Evolutionary conservation across 306 rosid genomes (phyloP), one percentile per base, ranked within the genome.

Genomic region (Sicyos baderoa): DNA sequence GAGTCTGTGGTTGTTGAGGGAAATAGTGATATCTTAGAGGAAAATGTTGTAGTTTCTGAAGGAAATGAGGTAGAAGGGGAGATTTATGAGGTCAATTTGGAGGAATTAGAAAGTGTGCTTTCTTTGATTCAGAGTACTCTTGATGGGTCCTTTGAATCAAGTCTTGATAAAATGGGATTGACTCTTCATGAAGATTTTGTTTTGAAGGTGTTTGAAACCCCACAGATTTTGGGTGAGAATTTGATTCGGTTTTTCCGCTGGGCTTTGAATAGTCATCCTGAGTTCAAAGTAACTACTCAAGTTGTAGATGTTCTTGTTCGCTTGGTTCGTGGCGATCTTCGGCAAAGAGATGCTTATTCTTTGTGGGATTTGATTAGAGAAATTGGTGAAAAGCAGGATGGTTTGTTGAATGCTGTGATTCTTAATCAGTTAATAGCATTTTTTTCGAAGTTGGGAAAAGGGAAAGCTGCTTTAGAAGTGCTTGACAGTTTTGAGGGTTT

Each of bases 331-430:
- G 9, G 68, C 14, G 71, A 48, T 57, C 71, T 59, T 11, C 81
- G 54, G 61, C 84, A 73, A 79, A 81, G 77, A 64, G 79, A 68
- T 22, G 67, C 84, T 2, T 86, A 81, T 70, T 56, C 72, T 54
- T 56, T 89, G 66, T 92, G 93, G 97, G 91, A 83, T 72, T 82
- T 89, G 70, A 78, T 87, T 42, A 82, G 74, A 79, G 86, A 86
- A 29, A 59, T 87, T 23, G 86, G 81, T 37, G 81, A 82, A 81
- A 71, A 83, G 68, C 80, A 86, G 75, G 66, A 19, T 17, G 80
- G 44, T 29, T 47, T 76, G 12, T 1, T 83, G 76, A 83, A 65
- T 72, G 79, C 62, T 10, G 72, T 58, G 44, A 79, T 77, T 78
- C 83, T 87, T 11, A 89, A 89, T 64, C 78, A 77, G 23, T 45